Evolutionary conservation across 73 alveolate species (phyloP).

Genomic region (Blepharisma japonicum): DNA sequence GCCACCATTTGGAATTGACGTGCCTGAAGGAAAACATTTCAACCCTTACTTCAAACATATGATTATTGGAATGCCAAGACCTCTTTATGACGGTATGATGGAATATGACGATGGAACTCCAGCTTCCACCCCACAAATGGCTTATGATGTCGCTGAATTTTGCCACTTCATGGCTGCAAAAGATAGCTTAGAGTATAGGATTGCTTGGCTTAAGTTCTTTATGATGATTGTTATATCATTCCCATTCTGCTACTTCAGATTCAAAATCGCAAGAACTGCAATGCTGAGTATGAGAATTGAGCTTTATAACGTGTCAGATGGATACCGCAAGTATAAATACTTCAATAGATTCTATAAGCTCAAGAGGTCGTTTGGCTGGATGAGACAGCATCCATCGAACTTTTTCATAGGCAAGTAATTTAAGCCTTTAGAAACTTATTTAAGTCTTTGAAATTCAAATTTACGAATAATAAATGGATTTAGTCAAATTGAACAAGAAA

Average conservation of each 20-base stretch:
- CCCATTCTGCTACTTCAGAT: constrained; percentile 25
- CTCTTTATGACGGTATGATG: constrained; percentile 88
- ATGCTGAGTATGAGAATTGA: constrained; percentile 31
- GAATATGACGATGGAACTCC: constrained; percentile 95
- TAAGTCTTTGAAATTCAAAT: too few species aligned
- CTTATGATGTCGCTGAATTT: constrained; percentile 91
- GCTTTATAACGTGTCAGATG: constrained; percentile 26
- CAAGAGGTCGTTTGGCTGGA: constrained; percentile 22
- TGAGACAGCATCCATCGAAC: constrained; percentile 9
- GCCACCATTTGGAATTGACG: constrained; percentile 90
- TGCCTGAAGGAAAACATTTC: constrained; percentile 87
- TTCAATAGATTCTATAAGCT: constrained; percentile 30
- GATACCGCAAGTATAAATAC: constrained; percentile 26
- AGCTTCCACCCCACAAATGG: constrained; percentile 94
- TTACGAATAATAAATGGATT: too few species aligned
- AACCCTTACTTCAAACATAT: constrained; percentile 95
- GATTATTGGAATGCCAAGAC: constrained; percentile 93
- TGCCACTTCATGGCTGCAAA: constrained; percentile 69
- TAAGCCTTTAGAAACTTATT: too few species aligned
- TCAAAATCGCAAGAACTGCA: constrained; percentile 24
- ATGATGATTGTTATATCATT: constrained; percentile 1
- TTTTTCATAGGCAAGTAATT: constrained; percentile 26
- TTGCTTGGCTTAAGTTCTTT: constrained; percentile 32
- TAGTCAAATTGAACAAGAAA: too few species aligned
- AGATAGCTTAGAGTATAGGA: constrained; percentile 35